Evolutionary conservation across 192 early-diverging fungal genomes (phyloP).

Genomic region (Geranomyces michiganensis): DNA sequence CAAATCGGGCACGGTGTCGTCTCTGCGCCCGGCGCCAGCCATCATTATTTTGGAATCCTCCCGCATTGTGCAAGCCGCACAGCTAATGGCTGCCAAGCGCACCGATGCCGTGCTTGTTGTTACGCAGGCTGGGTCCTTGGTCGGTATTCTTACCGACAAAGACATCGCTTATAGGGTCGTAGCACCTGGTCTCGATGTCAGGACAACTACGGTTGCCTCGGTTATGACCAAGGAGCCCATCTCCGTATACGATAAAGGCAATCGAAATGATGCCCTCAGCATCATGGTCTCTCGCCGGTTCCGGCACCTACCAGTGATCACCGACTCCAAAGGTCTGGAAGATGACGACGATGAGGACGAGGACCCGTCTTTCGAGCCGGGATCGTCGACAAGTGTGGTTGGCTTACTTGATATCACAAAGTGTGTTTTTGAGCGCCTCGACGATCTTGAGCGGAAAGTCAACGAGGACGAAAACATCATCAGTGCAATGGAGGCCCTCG

Average conservation of each 20-base stretch:
- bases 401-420: slow-evolving; percentile 60
- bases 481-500: slow-evolving; percentile 58
- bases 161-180: slow-evolving; percentile 98
- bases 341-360: slow-evolving; percentile 32
- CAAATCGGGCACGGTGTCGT: slow-evolving; percentile 85
- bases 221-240: slow-evolving; percentile 93
- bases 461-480: slow-evolving; percentile 60
- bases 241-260: slow-evolving; percentile 71
- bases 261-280: slow-evolving; percentile 51
- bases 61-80: slow-evolving; percentile 50
- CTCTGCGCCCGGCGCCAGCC: slow-evolving; percentile 81
- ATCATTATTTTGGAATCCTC: slow-evolving; percentile 69
- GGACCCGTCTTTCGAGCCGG: slow-evolving; percentile 16
- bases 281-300: slow-evolving; percentile 55
- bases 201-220: slow-evolving; percentile 66
- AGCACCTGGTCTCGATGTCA: slow-evolving; percentile 63
- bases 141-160: slow-evolving; percentile 97
- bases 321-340: slow-evolving; percentile 29
- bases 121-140: slow-evolving; percentile 86
- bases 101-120: slow-evolving; percentile 93
- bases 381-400: slow-evolving; percentile 43
- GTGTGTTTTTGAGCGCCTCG: slow-evolving; percentile 58
- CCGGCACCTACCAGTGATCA: slow-evolving; percentile 56
- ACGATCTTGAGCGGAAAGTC: slow-evolving; percentile 57
- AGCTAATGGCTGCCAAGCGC: slow-evolving; percentile 92